Percentiles rank a stretch among this genome's conserved stretches.
These are phyloP conservation scores for Gossypium armourianum DNA, from an alignment of 441 rosid species.

Conservation along the genomic window DNA sequence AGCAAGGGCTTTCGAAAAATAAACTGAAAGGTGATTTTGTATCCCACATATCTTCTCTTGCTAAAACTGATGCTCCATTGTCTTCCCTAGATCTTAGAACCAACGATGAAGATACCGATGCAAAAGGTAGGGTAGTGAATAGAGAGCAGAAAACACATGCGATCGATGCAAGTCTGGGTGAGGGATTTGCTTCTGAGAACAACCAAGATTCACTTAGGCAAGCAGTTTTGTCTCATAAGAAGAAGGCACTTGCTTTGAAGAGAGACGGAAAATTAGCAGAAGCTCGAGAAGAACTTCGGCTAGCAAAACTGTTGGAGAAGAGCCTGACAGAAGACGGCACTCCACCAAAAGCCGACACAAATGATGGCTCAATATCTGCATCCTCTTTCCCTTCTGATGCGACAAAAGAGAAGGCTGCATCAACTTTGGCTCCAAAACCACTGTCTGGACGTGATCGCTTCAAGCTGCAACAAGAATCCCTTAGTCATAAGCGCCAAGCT, in stretches of 20 bases:
- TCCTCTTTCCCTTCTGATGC: slow-evolving; percentile 27
- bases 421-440: slow-evolving; percentile 40
- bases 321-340: slow-evolving; percentile 33
- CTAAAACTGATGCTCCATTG: slow-evolving; percentile 11
- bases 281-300: slow-evolving; percentile 69
- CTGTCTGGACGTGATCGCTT: slow-evolving; percentile 73
- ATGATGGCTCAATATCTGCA: slow-evolving; percentile 18
- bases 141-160: slow-evolving; percentile 20
- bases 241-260: slow-evolving; percentile 63
- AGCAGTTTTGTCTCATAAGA: slow-evolving; percentile 56
- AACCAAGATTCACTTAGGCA: slow-evolving; percentile 34
- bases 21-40: slow-evolving; percentile 17
- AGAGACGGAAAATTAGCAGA: slow-evolving; percentile 66
- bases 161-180: slow-evolving; percentile 24
- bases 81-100: slow-evolving; percentile 11
- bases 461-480: slow-evolving; percentile 79
- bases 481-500: slow-evolving; percentile 81
- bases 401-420: slow-evolving; percentile 33
- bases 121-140: slow-evolving; percentile 19
- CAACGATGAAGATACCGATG: slow-evolving; percentile 14
- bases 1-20: slow-evolving; percentile 13
- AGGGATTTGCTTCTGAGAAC: slow-evolving; percentile 26
- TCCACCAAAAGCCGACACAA: slow-evolving; percentile 22
- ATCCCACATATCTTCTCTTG: slow-evolving; percentile 16
- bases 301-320: slow-evolving; percentile 70